Evolutionary conservation across 257 asterid species (phyloP).

Genomic region (Prunella vulgaris): DNA sequence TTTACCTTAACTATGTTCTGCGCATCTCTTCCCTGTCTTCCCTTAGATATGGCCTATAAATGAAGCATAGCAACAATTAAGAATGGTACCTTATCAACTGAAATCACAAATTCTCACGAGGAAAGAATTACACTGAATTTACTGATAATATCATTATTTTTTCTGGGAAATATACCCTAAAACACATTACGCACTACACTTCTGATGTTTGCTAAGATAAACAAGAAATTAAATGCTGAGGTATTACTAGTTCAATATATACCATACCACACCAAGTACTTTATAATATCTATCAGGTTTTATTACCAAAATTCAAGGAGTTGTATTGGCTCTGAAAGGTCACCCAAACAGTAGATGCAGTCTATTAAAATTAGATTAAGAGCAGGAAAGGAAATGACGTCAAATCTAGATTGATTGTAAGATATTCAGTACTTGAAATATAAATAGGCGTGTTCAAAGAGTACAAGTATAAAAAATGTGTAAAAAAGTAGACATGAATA

Average conservation of each 20-base stretch:
- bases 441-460: background rate
- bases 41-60: slow-evolving; percentile 76
- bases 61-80: slow-evolving; percentile 5
- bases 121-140: background rate
- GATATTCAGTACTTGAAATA: background rate
- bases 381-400: background rate
- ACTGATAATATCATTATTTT: background rate
- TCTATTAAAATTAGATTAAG: background rate
- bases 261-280: background rate
- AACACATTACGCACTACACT: background rate
- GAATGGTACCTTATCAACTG: too few species aligned
- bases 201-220: background rate
- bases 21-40: slow-evolving; percentile 96
- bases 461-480: background rate
- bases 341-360: background rate
- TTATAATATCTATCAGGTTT: background rate
- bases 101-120: too few species aligned
- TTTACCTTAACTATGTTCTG: slow-evolving; percentile 69
- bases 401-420: background rate
- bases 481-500: background rate
- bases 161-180: background rate
- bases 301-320: background rate
- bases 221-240: background rate
- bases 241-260: background rate
- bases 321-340: slow-evolving; percentile 5